Evolutionary conservation across 208 protist genomes (phyloP).

Genomic region (Sergeia podlipaevii): DNA sequence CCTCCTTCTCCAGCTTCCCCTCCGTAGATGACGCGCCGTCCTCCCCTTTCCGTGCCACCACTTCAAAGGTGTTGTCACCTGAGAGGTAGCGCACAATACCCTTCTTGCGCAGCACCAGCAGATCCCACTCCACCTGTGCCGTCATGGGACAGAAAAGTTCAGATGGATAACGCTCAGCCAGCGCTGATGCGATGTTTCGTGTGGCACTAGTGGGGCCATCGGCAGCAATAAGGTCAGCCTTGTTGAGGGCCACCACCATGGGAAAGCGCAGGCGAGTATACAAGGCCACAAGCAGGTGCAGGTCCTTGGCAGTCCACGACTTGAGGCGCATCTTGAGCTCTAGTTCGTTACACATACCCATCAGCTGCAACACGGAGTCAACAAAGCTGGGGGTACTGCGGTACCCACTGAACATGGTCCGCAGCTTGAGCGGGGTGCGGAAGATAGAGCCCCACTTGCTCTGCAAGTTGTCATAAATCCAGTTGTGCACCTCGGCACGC

Average conservation of each 20-base stretch:
- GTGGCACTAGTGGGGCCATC: no score
- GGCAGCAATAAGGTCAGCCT: slow-evolving; percentile 75
- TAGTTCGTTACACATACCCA: slow-evolving; percentile 44
- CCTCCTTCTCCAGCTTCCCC: slow-evolving; percentile 15
- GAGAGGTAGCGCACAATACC: slow-evolving; percentile 58
- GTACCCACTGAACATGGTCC: slow-evolving; percentile 93
- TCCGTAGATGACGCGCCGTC: slow-evolving; percentile 10
- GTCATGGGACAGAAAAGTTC: slow-evolving; percentile 79
- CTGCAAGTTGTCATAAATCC: slow-evolving; percentile 93
- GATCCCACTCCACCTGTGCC: slow-evolving; percentile 70
- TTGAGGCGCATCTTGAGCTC: slow-evolving; percentile 27
- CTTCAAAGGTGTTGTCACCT: slow-evolving; percentile 23
- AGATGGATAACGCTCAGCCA: slow-evolving; percentile 57
- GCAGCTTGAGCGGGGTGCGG: slow-evolving; percentile 66
- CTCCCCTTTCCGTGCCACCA: slow-evolving; percentile 3
- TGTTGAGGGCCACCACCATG: slow-evolving; percentile 92
- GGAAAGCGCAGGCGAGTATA: slow-evolving; percentile 91
- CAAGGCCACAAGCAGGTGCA: slow-evolving; percentile 88
- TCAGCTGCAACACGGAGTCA: slow-evolving; percentile 45
- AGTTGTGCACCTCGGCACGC: slow-evolving; percentile 88
- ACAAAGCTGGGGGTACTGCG: slow-evolving; percentile 72
- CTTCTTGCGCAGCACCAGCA: slow-evolving; percentile 54
- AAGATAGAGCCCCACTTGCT: slow-evolving; percentile 75
- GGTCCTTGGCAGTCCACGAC: slow-evolving; percentile 58
- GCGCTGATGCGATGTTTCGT: slow-evolving; percentile 28